Conservation (phyloP, 1,284 basidiomycete species). For the Pulveroboletus sp. region DNA sequence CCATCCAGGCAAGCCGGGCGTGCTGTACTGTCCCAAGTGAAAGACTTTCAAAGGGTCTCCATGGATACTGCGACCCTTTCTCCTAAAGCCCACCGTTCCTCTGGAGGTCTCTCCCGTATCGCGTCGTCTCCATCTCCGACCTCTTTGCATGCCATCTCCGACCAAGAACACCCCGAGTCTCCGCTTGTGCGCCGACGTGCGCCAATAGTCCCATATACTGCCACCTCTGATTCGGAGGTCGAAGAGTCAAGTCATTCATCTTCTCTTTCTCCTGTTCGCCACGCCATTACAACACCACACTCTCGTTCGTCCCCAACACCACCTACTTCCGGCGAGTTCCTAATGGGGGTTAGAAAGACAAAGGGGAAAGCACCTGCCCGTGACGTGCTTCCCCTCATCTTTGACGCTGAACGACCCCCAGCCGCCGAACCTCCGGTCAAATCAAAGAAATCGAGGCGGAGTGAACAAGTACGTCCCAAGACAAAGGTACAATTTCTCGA, state of each 20-base stretch:
- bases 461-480: slow-evolving; percentile 17
- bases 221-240: slow-evolving; percentile 29
- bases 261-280: slow-evolving; percentile 30
- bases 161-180: slow-evolving; percentile 9
- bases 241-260: slow-evolving; percentile 28
- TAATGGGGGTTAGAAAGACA: slow-evolving; percentile 26
- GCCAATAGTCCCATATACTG: slow-evolving; percentile 1
- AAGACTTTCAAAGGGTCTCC: slow-evolving; percentile 23
- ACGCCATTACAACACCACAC: slow-evolving; percentile 34
- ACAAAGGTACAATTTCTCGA: slow-evolving; percentile 27
- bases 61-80: slow-evolving; percentile 21
- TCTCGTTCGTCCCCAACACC: slow-evolving; percentile 37
- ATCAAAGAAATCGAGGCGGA: slow-evolving; percentile 24
- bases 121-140: slow-evolving; percentile 16
- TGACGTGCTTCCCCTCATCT: slow-evolving; percentile 33
- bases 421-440: slow-evolving; percentile 17
- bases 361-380: slow-evolving; percentile 35
- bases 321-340: slow-evolving; percentile 36
- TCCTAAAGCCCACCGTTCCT: slow-evolving; percentile 8
- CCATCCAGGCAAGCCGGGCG: neutral
- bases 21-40: slow-evolving; percentile 10
- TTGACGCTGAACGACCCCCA: slow-evolving; percentile 22
- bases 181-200: slow-evolving; percentile 13
- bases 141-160: slow-evolving; percentile 3
- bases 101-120: slow-evolving; percentile 9